Evolutionary conservation across 257 asterid species (phyloP).

Genomic region (Thymus mandschuricus): DNA sequence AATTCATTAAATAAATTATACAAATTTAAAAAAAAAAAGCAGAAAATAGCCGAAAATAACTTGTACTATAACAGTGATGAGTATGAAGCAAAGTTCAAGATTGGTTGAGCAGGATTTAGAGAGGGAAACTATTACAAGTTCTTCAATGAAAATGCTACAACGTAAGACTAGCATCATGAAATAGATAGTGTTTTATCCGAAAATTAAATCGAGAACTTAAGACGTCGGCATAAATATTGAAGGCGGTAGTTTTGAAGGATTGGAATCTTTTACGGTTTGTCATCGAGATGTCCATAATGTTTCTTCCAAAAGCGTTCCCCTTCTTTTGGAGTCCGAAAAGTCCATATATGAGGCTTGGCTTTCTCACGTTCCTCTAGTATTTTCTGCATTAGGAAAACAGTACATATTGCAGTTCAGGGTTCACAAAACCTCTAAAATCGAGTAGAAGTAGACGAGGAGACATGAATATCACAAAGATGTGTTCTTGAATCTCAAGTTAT

Average conservation of each 20-base stretch:
- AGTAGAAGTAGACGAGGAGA: background rate
- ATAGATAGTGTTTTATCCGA: too few relatives aligned
- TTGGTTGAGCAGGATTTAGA: background rate
- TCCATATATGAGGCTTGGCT: conserved; percentile 56
- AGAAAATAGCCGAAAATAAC: background rate
- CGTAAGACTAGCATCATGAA: background rate
- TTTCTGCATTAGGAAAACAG: conserved; percentile 49
- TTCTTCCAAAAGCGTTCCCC: conserved; percentile 49
- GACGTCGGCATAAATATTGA: conserved; percentile 6
- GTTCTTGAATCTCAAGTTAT: background rate
- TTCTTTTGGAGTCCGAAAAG: conserved; percentile 56
- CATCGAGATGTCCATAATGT: conserved; percentile 48
- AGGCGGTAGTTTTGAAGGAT: background rate
- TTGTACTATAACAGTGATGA: too few relatives aligned
- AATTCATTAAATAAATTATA: too few relatives aligned
- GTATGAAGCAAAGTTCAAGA: background rate
- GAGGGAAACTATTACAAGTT: background rate
- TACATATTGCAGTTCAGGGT: background rate
- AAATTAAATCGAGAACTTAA: conserved; percentile 2
- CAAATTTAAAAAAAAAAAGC: too few relatives aligned
- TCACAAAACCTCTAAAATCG: background rate
- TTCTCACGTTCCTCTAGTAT: conserved; percentile 55
- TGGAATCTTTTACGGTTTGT: conserved; percentile 29
- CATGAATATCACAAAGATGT: background rate
- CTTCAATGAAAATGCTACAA: background rate